Percentiles rank a stretch among this genome's conserved stretches.
phyloP scores from a whole-genome alignment of 345 rosid species.

The Eucalyptus curtisii region DNA sequence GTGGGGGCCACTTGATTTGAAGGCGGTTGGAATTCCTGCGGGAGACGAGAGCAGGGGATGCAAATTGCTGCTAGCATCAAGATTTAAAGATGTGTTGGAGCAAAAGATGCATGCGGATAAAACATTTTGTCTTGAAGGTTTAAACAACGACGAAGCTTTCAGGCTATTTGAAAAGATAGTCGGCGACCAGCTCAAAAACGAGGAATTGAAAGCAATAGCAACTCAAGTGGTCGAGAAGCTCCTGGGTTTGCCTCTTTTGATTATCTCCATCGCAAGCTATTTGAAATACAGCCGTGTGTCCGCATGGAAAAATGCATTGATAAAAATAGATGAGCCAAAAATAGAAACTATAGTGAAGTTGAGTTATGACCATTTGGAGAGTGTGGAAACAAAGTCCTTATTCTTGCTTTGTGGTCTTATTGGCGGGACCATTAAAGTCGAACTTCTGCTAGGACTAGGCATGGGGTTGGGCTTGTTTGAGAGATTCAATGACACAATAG shows the following conservation, averaged over 20 bases:
- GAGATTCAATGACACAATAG: fast-evolving
- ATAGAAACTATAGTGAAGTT: fast-evolving
- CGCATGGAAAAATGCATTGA: too few relatives aligned
- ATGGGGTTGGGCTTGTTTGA: too few relatives aligned
- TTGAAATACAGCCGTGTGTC: too few relatives aligned
- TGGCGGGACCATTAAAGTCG: too few relatives aligned
- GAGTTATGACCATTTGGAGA: too few relatives aligned
- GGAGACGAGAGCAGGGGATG: background rate
- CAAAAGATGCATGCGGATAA: background rate
- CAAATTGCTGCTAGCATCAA: background rate
- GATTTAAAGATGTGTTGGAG: background rate
- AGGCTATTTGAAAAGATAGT: background rate
- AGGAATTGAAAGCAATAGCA: background rate
- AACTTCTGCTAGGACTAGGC: too few relatives aligned
- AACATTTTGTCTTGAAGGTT: background rate
- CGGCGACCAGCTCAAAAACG: background rate
- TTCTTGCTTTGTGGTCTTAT: too few relatives aligned
- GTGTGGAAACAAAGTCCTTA: fast-evolving
- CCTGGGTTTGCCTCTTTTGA: too few relatives aligned
- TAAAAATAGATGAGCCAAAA: too few relatives aligned
- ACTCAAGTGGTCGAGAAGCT: too few relatives aligned
- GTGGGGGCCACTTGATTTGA: background rate
- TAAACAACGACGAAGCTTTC: background rate
- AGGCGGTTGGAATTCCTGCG: background rate
- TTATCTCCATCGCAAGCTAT: too few relatives aligned